A percentile compares a stretch with the other conserved stretches of the same genome.
Evolutionary conservation across 441 rosid species (phyloP).

Genomic region (Arabidopsis hybrid): DNA sequence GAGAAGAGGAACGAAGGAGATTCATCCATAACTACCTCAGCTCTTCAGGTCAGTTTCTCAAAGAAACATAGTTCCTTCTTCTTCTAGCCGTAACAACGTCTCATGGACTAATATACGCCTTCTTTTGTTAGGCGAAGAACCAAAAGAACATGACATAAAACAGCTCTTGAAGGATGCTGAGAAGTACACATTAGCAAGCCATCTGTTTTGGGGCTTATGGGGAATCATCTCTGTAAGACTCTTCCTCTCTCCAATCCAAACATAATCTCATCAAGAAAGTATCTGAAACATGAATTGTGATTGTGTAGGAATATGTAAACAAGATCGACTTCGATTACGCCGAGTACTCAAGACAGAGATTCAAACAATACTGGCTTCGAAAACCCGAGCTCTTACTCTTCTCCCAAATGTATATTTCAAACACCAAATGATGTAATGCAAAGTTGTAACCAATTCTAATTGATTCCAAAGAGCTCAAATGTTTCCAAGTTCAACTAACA

Average conservation of each 20-base stretch:
- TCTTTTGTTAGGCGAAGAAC: conserved; percentile 52
- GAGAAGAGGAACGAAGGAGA: conserved; percentile 67
- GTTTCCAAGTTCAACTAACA: conserved; percentile 31
- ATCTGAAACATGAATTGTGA: not conserved
- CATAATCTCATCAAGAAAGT: not conserved
- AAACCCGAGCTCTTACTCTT: conserved; percentile 48
- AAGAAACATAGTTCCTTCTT: conserved; percentile 6
- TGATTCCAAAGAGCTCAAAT: conserved; percentile 2
- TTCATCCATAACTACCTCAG: conserved; percentile 61
- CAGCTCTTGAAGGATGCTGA: conserved; percentile 64
- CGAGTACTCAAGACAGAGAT: conserved; percentile 91
- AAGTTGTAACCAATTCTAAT: conserved; percentile 17
- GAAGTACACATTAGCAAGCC: conserved; percentile 80
- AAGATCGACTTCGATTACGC: conserved; percentile 73
- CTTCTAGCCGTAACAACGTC: not conserved
- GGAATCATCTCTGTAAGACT: conserved; percentile 81
- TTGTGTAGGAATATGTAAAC: conserved; percentile 70
- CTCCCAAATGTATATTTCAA: not conserved
- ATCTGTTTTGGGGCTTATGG: conserved; percentile 92
- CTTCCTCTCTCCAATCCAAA: not conserved
- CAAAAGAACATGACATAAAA: conserved; percentile 60
- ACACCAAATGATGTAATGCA: conserved; percentile 10
- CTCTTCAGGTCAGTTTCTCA: conserved; percentile 49
- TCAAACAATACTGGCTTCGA: conserved; percentile 75
- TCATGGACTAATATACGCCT: not conserved